These are phyloP conservation scores for Heracleum sosnowskyi DNA, from an alignment of 129 eudicot genomes.

Conservation along the genomic window DNA sequence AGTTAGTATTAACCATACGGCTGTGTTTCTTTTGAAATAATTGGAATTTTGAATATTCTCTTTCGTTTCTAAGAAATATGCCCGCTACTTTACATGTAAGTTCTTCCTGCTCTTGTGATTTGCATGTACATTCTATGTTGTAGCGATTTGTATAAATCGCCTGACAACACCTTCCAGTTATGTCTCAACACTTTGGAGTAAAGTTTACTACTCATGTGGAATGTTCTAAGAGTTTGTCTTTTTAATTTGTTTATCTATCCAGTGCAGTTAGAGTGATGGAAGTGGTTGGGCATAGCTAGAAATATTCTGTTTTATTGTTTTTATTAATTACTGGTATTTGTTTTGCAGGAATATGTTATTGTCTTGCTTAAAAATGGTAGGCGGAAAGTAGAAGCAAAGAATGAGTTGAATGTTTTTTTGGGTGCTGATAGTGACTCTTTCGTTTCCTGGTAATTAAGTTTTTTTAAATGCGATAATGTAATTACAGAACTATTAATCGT, in stretches of 20 bases:
- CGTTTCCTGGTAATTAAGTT: conserved; percentile 60
- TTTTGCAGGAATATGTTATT: conserved; percentile 88
- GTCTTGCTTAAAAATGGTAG: conserved; percentile 89
- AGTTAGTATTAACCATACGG: not conserved
- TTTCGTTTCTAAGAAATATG: not conserved
- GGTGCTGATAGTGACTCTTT: conserved; percentile 89
- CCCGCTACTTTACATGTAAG: not conserved
- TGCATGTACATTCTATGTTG: not conserved
- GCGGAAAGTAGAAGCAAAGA: conserved; percentile 87
- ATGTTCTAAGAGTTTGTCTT: not conserved
- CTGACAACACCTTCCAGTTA: not conserved
- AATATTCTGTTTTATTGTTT: not conserved
- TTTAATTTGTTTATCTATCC: not conserved
- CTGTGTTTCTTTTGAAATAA: not conserved
- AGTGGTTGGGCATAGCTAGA: not conserved
- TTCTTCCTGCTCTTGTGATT: not conserved
- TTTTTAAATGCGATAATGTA: not conserved
- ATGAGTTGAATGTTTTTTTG: conserved; percentile 85
- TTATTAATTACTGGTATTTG: conserved; percentile 6
- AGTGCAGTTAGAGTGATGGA: not conserved
- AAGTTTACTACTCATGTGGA: not conserved
- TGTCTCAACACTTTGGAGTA: not conserved
- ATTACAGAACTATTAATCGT: not conserved
- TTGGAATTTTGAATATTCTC: not conserved
- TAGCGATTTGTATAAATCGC: not conserved